phyloP scores from a whole-genome alignment of 1,139 yeast genomes.

The Candida albicans region DNA sequence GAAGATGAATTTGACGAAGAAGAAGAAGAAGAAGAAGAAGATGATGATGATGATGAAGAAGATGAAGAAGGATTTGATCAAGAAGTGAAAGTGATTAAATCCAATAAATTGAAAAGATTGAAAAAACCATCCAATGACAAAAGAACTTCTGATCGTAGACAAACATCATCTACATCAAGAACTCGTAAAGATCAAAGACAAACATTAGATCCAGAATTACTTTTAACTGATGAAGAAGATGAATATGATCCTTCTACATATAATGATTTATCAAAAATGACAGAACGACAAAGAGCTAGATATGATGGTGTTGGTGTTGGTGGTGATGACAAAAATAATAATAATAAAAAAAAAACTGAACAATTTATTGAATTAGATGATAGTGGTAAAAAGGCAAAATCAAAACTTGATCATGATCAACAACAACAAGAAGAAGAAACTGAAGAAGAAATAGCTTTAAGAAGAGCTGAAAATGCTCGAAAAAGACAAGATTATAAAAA shows the following conservation, averaged over 20 bases:
- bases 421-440: constrained; percentile 52
- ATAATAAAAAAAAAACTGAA: constrained; percentile 6
- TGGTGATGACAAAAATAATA: no score
- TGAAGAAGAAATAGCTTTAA: constrained; percentile 79
- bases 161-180: constrained; percentile 8
- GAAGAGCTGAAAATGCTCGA: constrained; percentile 87
- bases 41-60: constrained; percentile 23
- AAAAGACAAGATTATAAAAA: constrained; percentile 84
- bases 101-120: constrained; percentile 5
- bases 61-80: constrained; percentile 16
- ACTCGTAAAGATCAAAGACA: constrained; percentile 19
- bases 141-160: constrained; percentile 1
- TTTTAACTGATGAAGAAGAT: constrained; percentile 48
- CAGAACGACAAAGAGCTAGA: constrained; percentile 60
- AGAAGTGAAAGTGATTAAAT: constrained; percentile 4
- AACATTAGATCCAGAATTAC: constrained; percentile 39
- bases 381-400: constrained; percentile 24
- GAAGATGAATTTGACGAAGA: constrained; percentile 30
- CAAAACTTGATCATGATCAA: constrained; percentile 14
- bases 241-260: constrained; percentile 43
- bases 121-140: background rate
- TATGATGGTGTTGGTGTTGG: constrained; percentile 32
- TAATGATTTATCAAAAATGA: constrained; percentile 56
- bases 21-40: constrained; percentile 18
- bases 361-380: constrained; percentile 29